Percentiles rank a stretch among this genome's conserved stretches.
These are phyloP conservation scores for Aspergillus proliferans DNA, from an alignment of 2,329 filamentous ascomycete genomes.

Conservation along the genomic window DNA sequence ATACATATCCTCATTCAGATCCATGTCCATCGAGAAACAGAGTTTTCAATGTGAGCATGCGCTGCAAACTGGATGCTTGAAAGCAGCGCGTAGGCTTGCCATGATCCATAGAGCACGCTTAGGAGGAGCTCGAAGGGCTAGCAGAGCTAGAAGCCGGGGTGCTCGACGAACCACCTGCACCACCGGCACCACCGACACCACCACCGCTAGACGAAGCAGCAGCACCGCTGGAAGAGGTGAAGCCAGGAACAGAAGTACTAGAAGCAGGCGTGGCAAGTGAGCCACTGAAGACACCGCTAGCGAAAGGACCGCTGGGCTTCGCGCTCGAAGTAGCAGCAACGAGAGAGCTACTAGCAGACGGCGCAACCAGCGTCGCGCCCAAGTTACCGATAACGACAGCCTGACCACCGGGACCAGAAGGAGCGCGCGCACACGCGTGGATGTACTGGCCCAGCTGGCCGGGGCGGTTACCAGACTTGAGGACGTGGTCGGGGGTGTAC, in stretches of 20 bases:
- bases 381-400: slow-evolving; percentile 17
- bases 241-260: neutral
- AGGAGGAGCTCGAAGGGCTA: neutral
- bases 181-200: neutral
- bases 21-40: too few relatives aligned
- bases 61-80: too few relatives aligned
- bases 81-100: too few relatives aligned
- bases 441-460: slow-evolving; percentile 20
- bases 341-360: slow-evolving; percentile 1
- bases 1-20: too few relatives aligned
- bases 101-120: too few relatives aligned
- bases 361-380: slow-evolving; percentile 13
- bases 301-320: neutral
- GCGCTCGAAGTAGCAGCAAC: neutral
- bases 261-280: neutral
- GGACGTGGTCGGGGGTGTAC: slow-evolving; percentile 17
- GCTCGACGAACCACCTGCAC: neutral
- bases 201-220: neutral
- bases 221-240: neutral
- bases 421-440: slow-evolving; percentile 16
- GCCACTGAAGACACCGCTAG: neutral
- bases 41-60: too few relatives aligned
- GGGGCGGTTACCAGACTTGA: slow-evolving; percentile 13
- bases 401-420: slow-evolving; percentile 16
- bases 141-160: neutral